Evolutionary conservation across 768 basidiomycete species (phyloP).

Genomic region (Fomitopsis serialis): DNA sequence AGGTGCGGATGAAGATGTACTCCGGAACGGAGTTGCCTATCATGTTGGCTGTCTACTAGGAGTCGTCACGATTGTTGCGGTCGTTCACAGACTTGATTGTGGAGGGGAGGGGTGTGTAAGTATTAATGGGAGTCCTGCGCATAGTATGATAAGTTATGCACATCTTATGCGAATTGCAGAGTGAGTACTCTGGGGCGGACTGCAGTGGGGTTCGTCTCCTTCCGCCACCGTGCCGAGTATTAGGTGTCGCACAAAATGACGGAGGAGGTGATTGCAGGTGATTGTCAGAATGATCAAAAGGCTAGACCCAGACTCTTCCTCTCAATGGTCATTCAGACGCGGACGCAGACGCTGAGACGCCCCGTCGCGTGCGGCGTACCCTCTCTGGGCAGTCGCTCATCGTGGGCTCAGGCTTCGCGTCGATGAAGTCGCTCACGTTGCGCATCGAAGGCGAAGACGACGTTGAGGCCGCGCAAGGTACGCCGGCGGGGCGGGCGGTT

Average conservation of each 20-base stretch:
- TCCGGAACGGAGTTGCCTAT: constrained; percentile 34
- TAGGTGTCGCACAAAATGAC: no score
- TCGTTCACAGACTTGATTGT: not conserved
- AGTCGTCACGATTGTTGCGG: not conserved
- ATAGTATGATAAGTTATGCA: no score
- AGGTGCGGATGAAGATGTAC: constrained; percentile 46
- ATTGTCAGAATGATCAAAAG: no score
- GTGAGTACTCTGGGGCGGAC: not conserved
- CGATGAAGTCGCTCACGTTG: not conserved
- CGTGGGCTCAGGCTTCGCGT: not conserved
- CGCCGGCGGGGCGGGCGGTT: no score
- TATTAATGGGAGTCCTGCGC: no score
- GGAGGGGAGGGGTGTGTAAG: not conserved
- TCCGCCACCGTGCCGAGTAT: no score
- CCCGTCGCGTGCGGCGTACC: not conserved
- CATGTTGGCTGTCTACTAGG: constrained; percentile 12
- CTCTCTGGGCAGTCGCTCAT: not conserved
- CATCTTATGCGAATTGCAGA: not conserved
- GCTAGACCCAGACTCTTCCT: no score
- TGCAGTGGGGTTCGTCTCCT: no score
- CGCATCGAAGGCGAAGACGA: not conserved
- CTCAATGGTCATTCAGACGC: no score
- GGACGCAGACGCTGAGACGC: no score
- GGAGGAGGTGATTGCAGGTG: no score
- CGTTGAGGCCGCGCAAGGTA: no score